Evolutionary conservation across 2,329 filamentous ascomycete species (phyloP).

Genomic region (Fusarium nanum): DNA sequence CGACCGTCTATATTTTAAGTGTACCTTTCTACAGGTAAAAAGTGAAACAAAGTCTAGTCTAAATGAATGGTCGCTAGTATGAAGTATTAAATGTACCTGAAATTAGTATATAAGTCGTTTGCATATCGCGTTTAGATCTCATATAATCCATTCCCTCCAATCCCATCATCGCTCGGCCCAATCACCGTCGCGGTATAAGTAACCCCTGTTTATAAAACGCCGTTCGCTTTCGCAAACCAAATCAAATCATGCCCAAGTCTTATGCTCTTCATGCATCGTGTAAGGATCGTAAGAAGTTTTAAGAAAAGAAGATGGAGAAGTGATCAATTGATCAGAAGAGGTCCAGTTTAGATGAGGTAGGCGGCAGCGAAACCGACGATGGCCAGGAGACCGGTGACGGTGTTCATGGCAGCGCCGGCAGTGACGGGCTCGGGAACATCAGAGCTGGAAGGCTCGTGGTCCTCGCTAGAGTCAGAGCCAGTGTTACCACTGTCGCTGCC

Average conservation of each 20-base stretch:
- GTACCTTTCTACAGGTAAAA: conserved; percentile 20
- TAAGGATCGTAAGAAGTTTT: conserved; percentile 42
- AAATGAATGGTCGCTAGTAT: conserved; percentile 42
- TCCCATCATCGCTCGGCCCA: conserved; percentile 35
- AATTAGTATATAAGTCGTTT: conserved; percentile 42
- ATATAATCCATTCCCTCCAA: conserved; percentile 31
- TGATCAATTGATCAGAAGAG: neutral
- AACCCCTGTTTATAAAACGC: conserved; percentile 29
- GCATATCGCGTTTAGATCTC: conserved; percentile 31
- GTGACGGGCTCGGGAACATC: conserved; percentile 38
- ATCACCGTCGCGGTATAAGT: conserved; percentile 25
- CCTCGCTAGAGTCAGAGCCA: conserved; percentile 22
- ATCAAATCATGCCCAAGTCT: conserved; percentile 30
- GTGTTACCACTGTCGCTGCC: conserved; percentile 1
- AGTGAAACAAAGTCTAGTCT: conserved; percentile 39
- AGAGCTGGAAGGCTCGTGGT: conserved; percentile 28
- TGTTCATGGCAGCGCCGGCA: conserved; percentile 48
- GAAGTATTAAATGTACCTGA: conserved; percentile 31
- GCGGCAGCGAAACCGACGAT: conserved; percentile 55
- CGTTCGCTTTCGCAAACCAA: conserved; percentile 38
- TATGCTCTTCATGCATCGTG: conserved; percentile 39
- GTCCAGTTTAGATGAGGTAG: conserved; percentile 55
- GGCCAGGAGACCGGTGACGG: conserved; percentile 52
- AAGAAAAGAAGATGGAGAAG: neutral
- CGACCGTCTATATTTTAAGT: conserved; percentile 22